Evolutionary conservation across 495 filamentous ascomycete species (phyloP).

Genomic region (Aspergillus coremiiformis): DNA sequence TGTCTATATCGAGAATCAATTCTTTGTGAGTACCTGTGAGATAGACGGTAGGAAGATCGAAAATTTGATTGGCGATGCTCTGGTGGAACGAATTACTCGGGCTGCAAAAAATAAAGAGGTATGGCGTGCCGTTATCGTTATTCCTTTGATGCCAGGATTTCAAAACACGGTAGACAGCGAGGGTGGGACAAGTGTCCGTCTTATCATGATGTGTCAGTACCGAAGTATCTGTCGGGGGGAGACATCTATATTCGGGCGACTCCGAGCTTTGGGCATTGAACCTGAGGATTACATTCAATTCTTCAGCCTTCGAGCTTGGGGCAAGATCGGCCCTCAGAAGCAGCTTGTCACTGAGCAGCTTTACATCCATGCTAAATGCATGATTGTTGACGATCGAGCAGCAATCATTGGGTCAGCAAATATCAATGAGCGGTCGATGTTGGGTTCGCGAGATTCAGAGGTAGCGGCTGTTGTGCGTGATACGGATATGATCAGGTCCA

Average conservation of each 20-base stretch:
- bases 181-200: conserved; percentile 84
- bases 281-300: conserved; percentile 97
- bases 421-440: conserved; percentile 97
- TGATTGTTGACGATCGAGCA: conserved; percentile 90
- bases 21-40: conserved; percentile 92
- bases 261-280: conserved; percentile 77
- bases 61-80: conserved; percentile 89
- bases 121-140: conserved; percentile 90
- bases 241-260: conserved; percentile 81
- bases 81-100: conserved; percentile 84
- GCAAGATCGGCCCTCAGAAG: conserved; percentile 76
- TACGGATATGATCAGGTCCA: conserved; percentile 87
- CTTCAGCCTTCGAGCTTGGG: conserved; percentile 88
- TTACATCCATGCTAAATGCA: conserved; percentile 97
- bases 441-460: conserved; percentile 86
- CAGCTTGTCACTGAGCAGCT: conserved; percentile 89
- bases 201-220: conserved; percentile 98
- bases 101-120: conserved; percentile 78
- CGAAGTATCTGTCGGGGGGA: conserved; percentile 94
- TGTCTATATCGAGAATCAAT: conserved; percentile 99
- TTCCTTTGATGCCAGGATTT: conserved; percentile 95
- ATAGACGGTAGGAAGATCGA: conserved; percentile 80
- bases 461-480: conserved; percentile 87
- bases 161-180: conserved; percentile 93
- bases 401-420: conserved; percentile 97